These are phyloP conservation scores for Catharanthus roseus DNA, from an alignment of 257 asterid species.

Conservation along the genomic window DNA sequence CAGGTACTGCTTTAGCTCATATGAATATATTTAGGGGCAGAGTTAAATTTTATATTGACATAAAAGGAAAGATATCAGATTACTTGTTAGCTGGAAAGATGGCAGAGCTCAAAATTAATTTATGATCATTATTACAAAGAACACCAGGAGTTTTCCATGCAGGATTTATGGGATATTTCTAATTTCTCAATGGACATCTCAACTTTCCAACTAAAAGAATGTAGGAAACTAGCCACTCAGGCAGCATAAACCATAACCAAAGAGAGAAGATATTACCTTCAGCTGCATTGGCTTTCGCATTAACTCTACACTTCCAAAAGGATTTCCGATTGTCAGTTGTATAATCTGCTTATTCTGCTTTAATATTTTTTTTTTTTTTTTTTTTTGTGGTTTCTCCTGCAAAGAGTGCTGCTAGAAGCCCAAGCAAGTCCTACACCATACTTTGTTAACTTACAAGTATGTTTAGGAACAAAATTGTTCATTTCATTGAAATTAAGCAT, in stretches of 20 bases:
- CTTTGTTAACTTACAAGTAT: background rate
- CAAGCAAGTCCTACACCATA: background rate
- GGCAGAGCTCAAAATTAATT: too few relatives aligned
- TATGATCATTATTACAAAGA: too few relatives aligned
- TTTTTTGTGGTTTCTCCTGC: background rate
- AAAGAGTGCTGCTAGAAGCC: background rate
- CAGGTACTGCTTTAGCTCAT: conserved; percentile 31
- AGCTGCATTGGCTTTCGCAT: background rate
- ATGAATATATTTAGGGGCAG: too few relatives aligned
- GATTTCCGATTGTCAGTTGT: background rate
- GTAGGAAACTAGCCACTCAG: background rate
- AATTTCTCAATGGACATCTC: background rate
- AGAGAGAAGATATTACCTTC: background rate
- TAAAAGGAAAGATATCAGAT: too few relatives aligned
- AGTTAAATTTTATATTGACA: too few relatives aligned
- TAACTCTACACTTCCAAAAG: background rate
- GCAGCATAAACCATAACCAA: background rate
- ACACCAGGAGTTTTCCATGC: too few relatives aligned
- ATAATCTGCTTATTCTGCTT: background rate
- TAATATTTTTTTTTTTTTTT: background rate
- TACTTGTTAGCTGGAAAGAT: too few relatives aligned
- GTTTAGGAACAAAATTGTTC: background rate
- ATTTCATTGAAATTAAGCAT: background rate
- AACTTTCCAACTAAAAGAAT: background rate
- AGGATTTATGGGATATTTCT: background rate